Conservation (phyloP, 805 yeast genomes). For the Peterozyma toletana region DNA sequence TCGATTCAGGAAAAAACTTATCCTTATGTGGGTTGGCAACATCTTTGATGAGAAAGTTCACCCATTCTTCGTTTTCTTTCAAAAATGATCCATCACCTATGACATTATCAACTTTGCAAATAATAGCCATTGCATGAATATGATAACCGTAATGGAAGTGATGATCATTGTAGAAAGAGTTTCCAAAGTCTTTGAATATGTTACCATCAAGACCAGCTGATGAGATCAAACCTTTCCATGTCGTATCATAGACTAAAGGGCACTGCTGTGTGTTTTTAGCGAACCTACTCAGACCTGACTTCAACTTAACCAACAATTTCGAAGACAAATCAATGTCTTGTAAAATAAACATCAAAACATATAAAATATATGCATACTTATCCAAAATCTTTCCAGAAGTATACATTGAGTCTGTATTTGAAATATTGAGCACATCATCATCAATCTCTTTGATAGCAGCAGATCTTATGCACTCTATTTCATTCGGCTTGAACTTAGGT, state of each 20-base stretch:
- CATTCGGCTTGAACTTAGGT: slow-evolving; percentile 8
- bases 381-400: slow-evolving; percentile 82
- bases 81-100: slow-evolving; percentile 40
- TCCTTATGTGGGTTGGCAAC: slow-evolving; percentile 52
- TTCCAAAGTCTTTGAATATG: slow-evolving; percentile 60
- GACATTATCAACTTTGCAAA: slow-evolving; percentile 45
- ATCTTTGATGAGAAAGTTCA: slow-evolving; percentile 49
- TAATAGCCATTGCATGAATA: slow-evolving; percentile 60
- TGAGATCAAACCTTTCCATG: slow-evolving; percentile 70
- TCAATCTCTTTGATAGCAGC: slow-evolving; percentile 42
- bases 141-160: slow-evolving; percentile 76
- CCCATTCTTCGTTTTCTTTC: slow-evolving; percentile 35
- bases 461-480: slow-evolving; percentile 26
- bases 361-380: slow-evolving; percentile 79
- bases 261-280: slow-evolving; percentile 55
- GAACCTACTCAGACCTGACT: slow-evolving; percentile 61
- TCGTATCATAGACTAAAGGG: slow-evolving; percentile 70
- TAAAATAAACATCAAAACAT: slow-evolving; percentile 59
- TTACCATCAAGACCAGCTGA: slow-evolving; percentile 47
- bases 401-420: slow-evolving; percentile 69
- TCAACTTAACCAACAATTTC: slow-evolving; percentile 47
- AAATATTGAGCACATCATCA: slow-evolving; percentile 43
- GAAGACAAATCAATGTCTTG: slow-evolving; percentile 44
- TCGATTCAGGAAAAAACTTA: slow-evolving; percentile 47
- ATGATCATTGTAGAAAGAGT: slow-evolving; percentile 66